Evolutionary conservation across 2,329 filamentous ascomycete genomes (phyloP), one percentile per base, ranked within the genome.

Genomic region (Gnomoniopsis smithogilvyi): DNA sequence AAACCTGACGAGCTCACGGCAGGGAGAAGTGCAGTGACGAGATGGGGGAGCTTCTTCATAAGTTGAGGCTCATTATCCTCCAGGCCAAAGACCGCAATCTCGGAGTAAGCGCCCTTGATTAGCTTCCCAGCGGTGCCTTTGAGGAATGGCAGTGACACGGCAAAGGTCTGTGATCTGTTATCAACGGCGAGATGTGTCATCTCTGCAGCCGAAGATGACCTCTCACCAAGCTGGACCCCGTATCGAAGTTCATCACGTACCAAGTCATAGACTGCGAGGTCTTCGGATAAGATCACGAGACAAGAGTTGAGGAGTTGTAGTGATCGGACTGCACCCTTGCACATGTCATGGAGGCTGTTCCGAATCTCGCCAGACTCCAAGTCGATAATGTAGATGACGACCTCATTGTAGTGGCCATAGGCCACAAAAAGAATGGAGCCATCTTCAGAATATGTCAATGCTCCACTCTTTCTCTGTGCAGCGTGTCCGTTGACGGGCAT

Each of bases 181-280:
- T 96, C 90, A 53, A 90, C 82, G n/a, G 91, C 88, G 11, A 97
- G 78, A 58, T 89, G 87, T 56, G 83, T 76, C 63, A 87, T 74
- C 50, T 82, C 72, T 60, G 74, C 70, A 52, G 72, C 70, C 59
- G 73, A 67, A 21, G 70, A 69, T n/a, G 72, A 65, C 11, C 71
- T 67, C 53, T 78, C 72, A 43, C 74, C 78, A 15, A 92, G 75
- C 26, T 81, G 76, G 53, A 89, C 78, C 51, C 84, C 85, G 67
- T 89, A 92, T 38, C 84, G 82, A 50, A 93, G 79, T 65, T 88
- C 82, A 67, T 96, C 90, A 53, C 86, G 80, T 8, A 98, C 90
- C 12, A 96, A 82, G 71, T 99, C 90, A 79, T 92, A 96, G 38
- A 96, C 87, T 45, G 85, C 80, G 10, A 97, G 79, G 30, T 85